phyloP scores from a whole-genome alignment of 2,329 filamentous ascomycete genomes.

The Trichoderma breve region DNA sequence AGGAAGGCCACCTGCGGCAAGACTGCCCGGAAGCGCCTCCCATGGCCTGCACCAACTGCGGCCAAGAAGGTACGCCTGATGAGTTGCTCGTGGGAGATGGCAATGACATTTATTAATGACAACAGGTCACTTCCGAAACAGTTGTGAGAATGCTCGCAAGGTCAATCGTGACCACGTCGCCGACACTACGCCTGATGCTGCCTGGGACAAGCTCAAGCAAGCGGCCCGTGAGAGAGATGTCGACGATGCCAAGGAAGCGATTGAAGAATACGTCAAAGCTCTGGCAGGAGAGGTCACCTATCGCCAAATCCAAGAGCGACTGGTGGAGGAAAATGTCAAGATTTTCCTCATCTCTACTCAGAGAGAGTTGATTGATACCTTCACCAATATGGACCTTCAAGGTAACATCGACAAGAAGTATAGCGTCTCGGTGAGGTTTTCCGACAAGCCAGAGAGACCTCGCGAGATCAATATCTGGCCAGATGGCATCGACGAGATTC shows the following conservation, averaged over 20 bases:
- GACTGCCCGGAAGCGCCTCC: slow-evolving; percentile 63
- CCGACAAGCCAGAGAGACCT: slow-evolving; percentile 54
- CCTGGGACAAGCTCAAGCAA: slow-evolving; percentile 55
- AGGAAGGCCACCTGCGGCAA: slow-evolving; percentile 53
- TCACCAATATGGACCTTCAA: slow-evolving; percentile 71
- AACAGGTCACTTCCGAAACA: slow-evolving; percentile 53
- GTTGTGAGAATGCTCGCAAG: slow-evolving; percentile 60
- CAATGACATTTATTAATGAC: slow-evolving; percentile 9
- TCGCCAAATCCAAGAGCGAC: slow-evolving; percentile 56
- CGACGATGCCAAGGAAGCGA: slow-evolving; percentile 60
- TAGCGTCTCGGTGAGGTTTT: slow-evolving; percentile 61
- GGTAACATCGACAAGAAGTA: slow-evolving; percentile 65
- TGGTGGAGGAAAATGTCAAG: slow-evolving; percentile 53
- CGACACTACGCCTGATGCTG: slow-evolving; percentile 50
- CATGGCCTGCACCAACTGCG: slow-evolving; percentile 59
- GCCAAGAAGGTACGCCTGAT: slow-evolving; percentile 51
- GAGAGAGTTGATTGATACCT: slow-evolving; percentile 53
- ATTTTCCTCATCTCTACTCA: slow-evolving; percentile 64
- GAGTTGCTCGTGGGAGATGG: not conserved
- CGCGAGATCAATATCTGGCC: slow-evolving; percentile 63
- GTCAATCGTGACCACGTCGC: slow-evolving; percentile 53
- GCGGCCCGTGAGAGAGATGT: slow-evolving; percentile 56
- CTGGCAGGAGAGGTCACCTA: slow-evolving; percentile 55
- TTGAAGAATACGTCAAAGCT: slow-evolving; percentile 62
- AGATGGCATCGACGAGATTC: slow-evolving; percentile 55